phyloP scores from a whole-genome alignment of 805 yeast species.

The Komagataella phaffii region DNA sequence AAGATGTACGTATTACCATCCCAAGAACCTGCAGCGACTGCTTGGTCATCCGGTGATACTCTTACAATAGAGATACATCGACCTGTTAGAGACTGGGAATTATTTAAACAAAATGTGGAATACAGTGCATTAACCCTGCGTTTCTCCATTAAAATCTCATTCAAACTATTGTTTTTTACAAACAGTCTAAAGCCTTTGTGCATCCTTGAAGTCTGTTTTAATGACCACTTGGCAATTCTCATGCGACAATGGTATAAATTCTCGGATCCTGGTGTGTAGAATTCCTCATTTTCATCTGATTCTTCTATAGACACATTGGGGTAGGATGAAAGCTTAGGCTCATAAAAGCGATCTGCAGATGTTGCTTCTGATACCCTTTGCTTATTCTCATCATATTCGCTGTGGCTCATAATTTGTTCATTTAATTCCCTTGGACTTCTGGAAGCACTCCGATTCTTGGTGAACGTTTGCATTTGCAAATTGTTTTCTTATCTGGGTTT shows the following conservation, averaged over 20 bases:
- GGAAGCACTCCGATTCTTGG: neutral
- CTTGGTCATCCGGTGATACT: constrained; percentile 22
- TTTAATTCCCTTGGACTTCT: neutral
- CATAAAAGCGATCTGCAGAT: neutral
- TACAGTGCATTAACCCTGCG: constrained; percentile 24
- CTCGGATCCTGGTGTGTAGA: constrained; percentile 66
- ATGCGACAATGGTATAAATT: constrained; percentile 39
- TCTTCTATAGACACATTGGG: constrained; percentile 14
- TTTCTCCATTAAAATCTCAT: constrained; percentile 21
- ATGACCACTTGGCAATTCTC: constrained; percentile 36
- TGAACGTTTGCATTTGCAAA: neutral
- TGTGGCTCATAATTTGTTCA: neutral
- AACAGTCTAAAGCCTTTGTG: constrained; percentile 17
- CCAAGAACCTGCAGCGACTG: constrained; percentile 71
- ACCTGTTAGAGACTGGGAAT: constrained; percentile 57
- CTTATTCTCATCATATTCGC: neutral
- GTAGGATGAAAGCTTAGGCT: neutral
- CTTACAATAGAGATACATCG: constrained; percentile 56
- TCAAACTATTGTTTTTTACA: constrained; percentile 16
- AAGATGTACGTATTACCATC: constrained; percentile 52
- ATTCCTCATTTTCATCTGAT: constrained; percentile 55
- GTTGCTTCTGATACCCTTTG: neutral
- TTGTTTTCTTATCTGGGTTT: no score
- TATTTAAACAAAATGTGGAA: constrained; percentile 29
- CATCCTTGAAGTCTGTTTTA: constrained; percentile 30